These are phyloP conservation scores for Hysterangium stoloniferum DNA, from an alignment of 768 basidiomycete genomes.

Conservation along the genomic window DNA sequence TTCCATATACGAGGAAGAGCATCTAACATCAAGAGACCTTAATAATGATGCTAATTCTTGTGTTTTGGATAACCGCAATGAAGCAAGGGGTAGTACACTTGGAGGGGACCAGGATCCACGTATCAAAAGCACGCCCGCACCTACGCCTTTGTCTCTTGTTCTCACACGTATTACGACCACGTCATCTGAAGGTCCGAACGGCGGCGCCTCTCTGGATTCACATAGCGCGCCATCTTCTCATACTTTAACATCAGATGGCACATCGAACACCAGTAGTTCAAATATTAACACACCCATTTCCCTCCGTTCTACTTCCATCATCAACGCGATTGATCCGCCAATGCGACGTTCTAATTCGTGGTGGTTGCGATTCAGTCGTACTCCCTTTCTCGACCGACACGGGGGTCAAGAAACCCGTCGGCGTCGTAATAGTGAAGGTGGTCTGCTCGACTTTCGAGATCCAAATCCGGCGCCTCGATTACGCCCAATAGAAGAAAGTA, in stretches of 20 bases:
- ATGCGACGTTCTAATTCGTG: slow-evolving; percentile 65
- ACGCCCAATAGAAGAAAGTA: slow-evolving; percentile 48
- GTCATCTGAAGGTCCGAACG: not conserved
- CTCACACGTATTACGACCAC: slow-evolving; percentile 19
- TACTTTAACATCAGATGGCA: slow-evolving; percentile 21
- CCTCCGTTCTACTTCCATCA: slow-evolving; percentile 33
- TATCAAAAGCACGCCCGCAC: slow-evolving; percentile 26
- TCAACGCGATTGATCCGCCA: slow-evolving; percentile 36
- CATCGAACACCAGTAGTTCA: not conserved
- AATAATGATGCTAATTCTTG: not conserved
- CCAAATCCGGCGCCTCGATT: slow-evolving; percentile 71
- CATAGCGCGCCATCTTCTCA: slow-evolving; percentile 1
- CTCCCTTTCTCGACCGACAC: slow-evolving; percentile 49
- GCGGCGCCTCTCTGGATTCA: not conserved
- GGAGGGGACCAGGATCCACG: slow-evolving; percentile 6
- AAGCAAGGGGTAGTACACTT: not conserved
- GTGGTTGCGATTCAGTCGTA: slow-evolving; percentile 70
- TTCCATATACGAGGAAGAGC: not conserved
- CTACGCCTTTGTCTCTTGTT: slow-evolving; percentile 16
- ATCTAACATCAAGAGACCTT: not conserved
- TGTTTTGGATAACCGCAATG: not conserved
- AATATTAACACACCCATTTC: slow-evolving; percentile 17
- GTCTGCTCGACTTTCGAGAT: slow-evolving; percentile 58
- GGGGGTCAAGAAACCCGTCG: slow-evolving; percentile 30
- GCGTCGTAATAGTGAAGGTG: slow-evolving; percentile 21